Evolutionary conservation across 352 stramenopile species (phyloP), one percentile per base, ranked within the genome.

Genomic region (Pythium insidiosum): DNA sequence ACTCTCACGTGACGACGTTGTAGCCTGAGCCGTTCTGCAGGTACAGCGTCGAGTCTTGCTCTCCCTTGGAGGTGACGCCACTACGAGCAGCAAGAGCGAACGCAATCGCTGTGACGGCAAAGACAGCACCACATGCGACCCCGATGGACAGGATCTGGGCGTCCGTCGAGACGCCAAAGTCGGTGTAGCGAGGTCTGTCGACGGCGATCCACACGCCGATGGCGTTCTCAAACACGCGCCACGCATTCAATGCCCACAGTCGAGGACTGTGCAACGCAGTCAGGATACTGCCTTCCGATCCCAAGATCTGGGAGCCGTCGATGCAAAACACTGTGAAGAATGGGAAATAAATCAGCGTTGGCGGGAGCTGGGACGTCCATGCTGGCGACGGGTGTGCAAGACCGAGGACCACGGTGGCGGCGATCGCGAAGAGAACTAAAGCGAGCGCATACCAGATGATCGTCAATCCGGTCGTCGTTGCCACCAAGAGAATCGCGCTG

Each of bases 261-360:
- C 69, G 69, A 21, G 30, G 37, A 25, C 52, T 65, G 19, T 50
- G 47, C 13, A 87, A 50, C n/a, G 53, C 68, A 28, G 52, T 35
- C 24, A 66, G 22, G 11, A 65, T 47, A 7, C 61, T 63, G 23
- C 70, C 63, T 4, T 49, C 61, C 4, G 37, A 52, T 1, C 57
- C 56, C 30, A 53, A 66, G 11, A 87, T 16, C 29, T 68, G 50
- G 23, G 74, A 73, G 5, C 56, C 69, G 38, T 87, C 63, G 29
- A 87, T 34, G 16, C 69, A 46, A 23, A 87, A 87, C 34, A 87
- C 43, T 25, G 66, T 73, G 51, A 74, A 87, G 36, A 87, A 69
- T 15, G 74, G 69, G 45, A 87, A 84, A 50, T 80, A 78, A 9
- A 84, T 34, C 16, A 84, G 15, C 6, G 71, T 68, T 2, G 58